Base-by-base conservation (phyloP, 257 asterid species). In the Solanum pinnatisectum region DNA sequence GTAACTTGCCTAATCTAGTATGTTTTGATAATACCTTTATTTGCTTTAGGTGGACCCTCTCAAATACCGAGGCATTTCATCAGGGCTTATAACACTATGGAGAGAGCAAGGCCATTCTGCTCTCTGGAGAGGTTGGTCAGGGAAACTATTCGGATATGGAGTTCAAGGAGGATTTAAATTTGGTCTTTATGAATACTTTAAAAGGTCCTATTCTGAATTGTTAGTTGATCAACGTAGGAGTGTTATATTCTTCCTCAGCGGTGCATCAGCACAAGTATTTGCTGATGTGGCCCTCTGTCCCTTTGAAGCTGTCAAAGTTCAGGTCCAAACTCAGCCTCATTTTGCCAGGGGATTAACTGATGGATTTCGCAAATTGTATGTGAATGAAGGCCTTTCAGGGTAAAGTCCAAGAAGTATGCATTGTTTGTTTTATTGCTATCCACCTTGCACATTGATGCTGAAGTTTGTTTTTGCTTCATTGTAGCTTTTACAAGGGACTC, bases 111-210 rank as follows among this genome's bases (percentile, higher is more conserved):
- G 93, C 63, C 93, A 89, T 86, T 90, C 90, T 59, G 92, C 92
- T 83, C 90, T 91, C 87, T 88, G 92, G 91, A 90, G 93, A 89
- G 93, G 92, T 63, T 91, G 93, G 91, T 86, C 88, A 20, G 93
- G 91, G 88, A 91, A 91, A 77, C 89, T 90, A 46, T 89, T 91
- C 20, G 93, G 93, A 63, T 91, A 91, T 63, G 93, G 93, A 68
- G 84, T 88, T 88, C 93, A 91, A 87, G 93, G 93, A 49, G 93
- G 92, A 60, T 89, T 92, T 76, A 91, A 92, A 87, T 91, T 91
- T 86, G 93, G 93, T 33, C 90, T 90, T 44, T 91, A 91, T 71
- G 93, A 91, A 84, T 91, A 90, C 90, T 90, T 91, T 89, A 91
- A 87, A 71, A 89, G 89, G 72, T 87, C 89, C 44, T 90, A 91